phyloP scores from a whole-genome alignment of 306 rosid species.

The Glycine tomentella region DNA sequence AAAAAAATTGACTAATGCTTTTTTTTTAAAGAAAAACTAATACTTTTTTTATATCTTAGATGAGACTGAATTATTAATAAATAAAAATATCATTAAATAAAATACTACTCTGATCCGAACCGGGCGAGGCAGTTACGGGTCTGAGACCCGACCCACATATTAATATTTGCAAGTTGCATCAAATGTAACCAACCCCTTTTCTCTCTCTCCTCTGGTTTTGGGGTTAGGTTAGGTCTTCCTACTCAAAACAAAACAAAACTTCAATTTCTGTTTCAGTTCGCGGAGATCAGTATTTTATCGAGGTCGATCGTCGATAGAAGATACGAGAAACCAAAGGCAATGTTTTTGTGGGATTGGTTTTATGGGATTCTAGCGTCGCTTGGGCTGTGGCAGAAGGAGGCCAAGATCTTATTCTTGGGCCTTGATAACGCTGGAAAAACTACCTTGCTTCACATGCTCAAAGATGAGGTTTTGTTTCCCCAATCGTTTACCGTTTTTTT shows the following conservation, averaged over 20 bases:
- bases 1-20: too few species aligned
- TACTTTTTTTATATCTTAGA: too few species aligned
- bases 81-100: too few species aligned
- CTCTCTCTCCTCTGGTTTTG: constrained; percentile 2
- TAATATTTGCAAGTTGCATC: too few species aligned
- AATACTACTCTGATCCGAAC: too few species aligned
- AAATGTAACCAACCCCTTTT: too few species aligned
- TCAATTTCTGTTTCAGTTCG: neutral
- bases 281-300: constrained; percentile 12
- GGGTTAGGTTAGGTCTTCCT: constrained; percentile 50
- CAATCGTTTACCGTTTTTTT: neutral
- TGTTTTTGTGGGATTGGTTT: constrained; percentile 81
- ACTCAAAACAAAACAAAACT: constrained; percentile 27
- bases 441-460: constrained; percentile 92
- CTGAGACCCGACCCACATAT: too few species aligned
- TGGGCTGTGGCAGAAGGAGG: constrained; percentile 93
- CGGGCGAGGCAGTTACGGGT: too few species aligned
- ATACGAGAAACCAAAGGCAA: neutral
- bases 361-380: constrained; percentile 87
- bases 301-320: too few species aligned
- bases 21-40: too few species aligned
- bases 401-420: constrained; percentile 90
- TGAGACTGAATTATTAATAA: too few species aligned
- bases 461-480: constrained; percentile 70
- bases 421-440: constrained; percentile 94